Conservation (phyloP, 495 filamentous ascomycete genomes). For the Xylaria scruposa region DNA sequence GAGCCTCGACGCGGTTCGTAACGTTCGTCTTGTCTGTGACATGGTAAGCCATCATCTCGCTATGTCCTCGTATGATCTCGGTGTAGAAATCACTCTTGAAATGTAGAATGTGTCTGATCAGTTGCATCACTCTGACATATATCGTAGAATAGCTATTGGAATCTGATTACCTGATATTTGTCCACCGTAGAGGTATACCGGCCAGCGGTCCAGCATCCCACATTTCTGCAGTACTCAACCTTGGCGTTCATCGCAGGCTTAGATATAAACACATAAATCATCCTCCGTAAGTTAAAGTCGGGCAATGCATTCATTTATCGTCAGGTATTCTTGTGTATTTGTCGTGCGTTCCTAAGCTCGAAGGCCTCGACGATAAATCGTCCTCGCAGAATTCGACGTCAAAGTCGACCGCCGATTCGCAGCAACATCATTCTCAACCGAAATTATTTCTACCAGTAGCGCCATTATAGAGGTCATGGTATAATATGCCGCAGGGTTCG, state of each 20-base stretch:
- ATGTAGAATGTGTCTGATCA: background rate
- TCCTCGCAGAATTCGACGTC: background rate
- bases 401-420: background rate
- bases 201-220: background rate
- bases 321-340: background rate
- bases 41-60: background rate
- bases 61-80: background rate
- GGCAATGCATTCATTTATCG: background rate
- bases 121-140: background rate
- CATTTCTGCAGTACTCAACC: background rate
- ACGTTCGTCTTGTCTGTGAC: background rate
- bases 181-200: background rate
- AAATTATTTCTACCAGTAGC: background rate
- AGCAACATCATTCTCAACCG: background rate
- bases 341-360: background rate
- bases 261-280: background rate
- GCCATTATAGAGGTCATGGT: background rate
- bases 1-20: background rate
- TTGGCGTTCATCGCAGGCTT: background rate
- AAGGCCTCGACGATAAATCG: background rate
- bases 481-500: background rate
- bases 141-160: background rate
- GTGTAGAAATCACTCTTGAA: background rate
- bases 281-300: background rate
- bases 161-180: background rate